Percentiles rank a stretch among this genome's conserved stretches.
Conservation (phyloP, 208 protist genomes). For the Leishmania gerbilli region DNA sequence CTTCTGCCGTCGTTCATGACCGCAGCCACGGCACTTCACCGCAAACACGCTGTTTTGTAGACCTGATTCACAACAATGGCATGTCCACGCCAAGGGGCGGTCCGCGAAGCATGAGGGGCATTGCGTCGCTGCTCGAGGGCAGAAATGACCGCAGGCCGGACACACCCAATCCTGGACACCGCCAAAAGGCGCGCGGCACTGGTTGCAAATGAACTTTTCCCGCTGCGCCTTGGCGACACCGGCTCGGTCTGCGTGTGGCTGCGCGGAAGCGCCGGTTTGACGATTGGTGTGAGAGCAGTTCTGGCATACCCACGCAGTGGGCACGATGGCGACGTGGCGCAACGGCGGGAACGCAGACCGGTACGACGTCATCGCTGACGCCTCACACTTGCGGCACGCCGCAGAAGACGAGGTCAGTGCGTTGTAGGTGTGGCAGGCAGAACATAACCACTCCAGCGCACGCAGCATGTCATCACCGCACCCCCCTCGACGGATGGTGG, state of each 20-base stretch:
- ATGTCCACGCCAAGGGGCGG: constrained; percentile 61
- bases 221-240: constrained; percentile 4
- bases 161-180: constrained; percentile 79
- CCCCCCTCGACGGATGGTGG: constrained; percentile 24
- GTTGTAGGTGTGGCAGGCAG: constrained; percentile 61
- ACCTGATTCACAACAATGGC: constrained; percentile 34
- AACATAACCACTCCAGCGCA: constrained; percentile 68
- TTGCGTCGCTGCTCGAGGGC: constrained; percentile 55
- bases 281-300: constrained; percentile 38
- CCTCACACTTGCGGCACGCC: constrained; percentile 49
- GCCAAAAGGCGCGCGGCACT: constrained; percentile 51
- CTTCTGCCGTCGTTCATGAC: constrained; percentile 13
- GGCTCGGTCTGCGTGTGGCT: not conserved
- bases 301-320: constrained; percentile 60
- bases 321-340: constrained; percentile 73
- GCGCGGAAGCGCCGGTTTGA: not conserved
- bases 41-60: constrained; percentile 53
- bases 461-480: not conserved
- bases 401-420: constrained; percentile 21
- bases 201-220: constrained; percentile 61
- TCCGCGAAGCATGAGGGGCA: constrained; percentile 66
- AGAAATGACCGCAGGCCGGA: constrained; percentile 59
- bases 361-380: constrained; percentile 43
- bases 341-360: constrained; percentile 45
- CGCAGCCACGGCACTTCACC: constrained; percentile 43